Percentiles rank a stretch among this genome's conserved stretches.
phyloP scores from a whole-genome alignment of 768 basidiomycete genomes.

The Rhizopogon rudus region DNA sequence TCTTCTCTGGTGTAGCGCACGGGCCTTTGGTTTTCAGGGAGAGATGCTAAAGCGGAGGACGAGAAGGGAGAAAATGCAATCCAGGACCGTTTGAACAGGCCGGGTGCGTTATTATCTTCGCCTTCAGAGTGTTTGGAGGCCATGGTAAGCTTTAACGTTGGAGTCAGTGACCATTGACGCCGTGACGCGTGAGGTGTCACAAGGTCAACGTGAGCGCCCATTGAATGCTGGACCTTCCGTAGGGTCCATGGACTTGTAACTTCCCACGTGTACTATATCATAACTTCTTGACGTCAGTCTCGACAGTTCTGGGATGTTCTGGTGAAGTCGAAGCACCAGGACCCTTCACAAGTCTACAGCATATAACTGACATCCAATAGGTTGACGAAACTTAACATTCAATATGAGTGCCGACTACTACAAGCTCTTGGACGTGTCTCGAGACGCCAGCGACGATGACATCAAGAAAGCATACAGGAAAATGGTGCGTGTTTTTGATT shows the following conservation, averaged over 20 bases:
- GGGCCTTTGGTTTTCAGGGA: conserved; percentile 36
- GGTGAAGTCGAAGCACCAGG: conserved; percentile 5
- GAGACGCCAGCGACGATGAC: conserved; percentile 73
- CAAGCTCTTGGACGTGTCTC: conserved; percentile 69
- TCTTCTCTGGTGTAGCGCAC: conserved; percentile 64
- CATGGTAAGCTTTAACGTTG: conserved; percentile 3
- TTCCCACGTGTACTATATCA: conserved; percentile 5
- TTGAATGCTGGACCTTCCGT: neutral
- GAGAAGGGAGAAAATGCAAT: conserved; percentile 70
- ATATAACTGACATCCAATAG: neutral
- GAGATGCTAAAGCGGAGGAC: conserved; percentile 47
- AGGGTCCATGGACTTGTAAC: neutral
- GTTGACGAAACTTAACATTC: neutral
- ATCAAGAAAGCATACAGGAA: conserved; percentile 97
- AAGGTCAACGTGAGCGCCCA: too few species aligned
- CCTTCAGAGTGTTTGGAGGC: conserved; percentile 10
- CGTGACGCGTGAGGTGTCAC: too few species aligned
- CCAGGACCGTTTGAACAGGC: conserved; percentile 54
- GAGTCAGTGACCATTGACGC: neutral
- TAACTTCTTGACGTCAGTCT: conserved; percentile 24
- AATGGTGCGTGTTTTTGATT: conserved; percentile 46
- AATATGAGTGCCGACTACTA: conserved; percentile 89
- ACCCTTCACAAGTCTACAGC: neutral
- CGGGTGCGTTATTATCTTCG: conserved; percentile 14
- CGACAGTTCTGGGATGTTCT: conserved; percentile 33